phyloP scores from a whole-genome alignment of 805 yeast genomes.

The Metschnikowia drakensbergensis region DNA sequence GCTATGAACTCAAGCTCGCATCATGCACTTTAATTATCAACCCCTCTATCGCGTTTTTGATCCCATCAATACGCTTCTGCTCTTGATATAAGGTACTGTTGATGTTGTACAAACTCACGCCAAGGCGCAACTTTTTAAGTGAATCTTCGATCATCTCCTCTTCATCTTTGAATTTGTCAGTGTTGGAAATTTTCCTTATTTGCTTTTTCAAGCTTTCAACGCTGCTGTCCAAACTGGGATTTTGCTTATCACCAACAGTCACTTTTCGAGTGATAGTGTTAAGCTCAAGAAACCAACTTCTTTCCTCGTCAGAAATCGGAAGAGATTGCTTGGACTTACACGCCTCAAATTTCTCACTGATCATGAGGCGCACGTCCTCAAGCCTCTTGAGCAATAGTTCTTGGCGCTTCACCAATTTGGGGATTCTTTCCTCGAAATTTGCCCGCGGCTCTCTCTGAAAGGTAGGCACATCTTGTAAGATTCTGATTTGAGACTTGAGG shows the following conservation, averaged over 20 bases:
- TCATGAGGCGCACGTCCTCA: conserved; percentile 19
- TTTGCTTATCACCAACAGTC: conserved; percentile 5
- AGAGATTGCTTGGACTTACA: conserved; percentile 20
- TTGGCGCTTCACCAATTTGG: conserved; percentile 20
- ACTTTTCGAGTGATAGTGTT: conserved; percentile 22
- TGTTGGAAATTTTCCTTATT: conserved; percentile 4
- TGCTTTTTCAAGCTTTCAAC: conserved; percentile 10
- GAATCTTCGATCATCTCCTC: conserved; percentile 6
- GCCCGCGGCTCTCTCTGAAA: not conserved
- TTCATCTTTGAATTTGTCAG: not conserved
- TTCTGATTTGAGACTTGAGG: conserved; percentile 19
- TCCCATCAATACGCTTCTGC: conserved; percentile 15
- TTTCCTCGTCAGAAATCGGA: conserved; percentile 35
- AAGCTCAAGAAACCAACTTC: conserved; percentile 36
- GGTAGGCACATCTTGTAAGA: not conserved
- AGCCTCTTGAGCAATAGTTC: conserved; percentile 20
- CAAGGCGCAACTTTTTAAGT: conserved; percentile 11
- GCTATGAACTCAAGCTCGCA: not conserved
- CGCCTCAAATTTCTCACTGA: conserved; percentile 23
- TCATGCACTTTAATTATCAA: conserved; percentile 7
- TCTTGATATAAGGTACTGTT: conserved; percentile 22
- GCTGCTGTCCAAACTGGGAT: conserved; percentile 9
- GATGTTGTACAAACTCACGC: conserved; percentile 6
- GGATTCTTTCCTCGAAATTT: conserved; percentile 14
- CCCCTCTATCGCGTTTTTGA: conserved; percentile 17